Evolutionary conservation across 345 rosid species (phyloP), one percentile per base, ranked within the genome.

Genomic region (Turritis glabra): DNA sequence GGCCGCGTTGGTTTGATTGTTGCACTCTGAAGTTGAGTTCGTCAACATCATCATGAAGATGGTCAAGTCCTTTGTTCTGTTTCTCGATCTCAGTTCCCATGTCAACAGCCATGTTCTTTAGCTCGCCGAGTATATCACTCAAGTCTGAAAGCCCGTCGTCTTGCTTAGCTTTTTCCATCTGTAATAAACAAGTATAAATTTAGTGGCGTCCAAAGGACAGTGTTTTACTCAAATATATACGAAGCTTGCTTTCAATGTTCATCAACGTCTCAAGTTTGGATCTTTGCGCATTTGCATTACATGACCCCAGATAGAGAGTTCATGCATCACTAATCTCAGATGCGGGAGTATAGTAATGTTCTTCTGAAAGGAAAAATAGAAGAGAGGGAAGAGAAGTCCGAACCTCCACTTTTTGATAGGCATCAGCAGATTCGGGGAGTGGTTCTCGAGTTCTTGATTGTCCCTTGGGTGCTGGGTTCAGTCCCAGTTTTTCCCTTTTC

Each of bases 71-170:
- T 77, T 89, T 81, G 75, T 80, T 87, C 66, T 86, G 91, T 86
- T 96, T 80, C 38, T 84, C 98, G 59, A 95, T 83, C 82, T 95
- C 99, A 14, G 85, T 78, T 57, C 97, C 97, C 96, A 95, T 92
- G 75, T 90, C 99, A 40, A 85, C 71, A 3, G 99, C 99, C 98
- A 95, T 95, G 69, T 51, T 71, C 86, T 90, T 92, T 67, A 95
- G 79, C 38, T 95, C 96, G 8, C 96, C 98, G 18, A 95, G 66
- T 12, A 95, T 47, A 77, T 83, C 77, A 64, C 99, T 92, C 78
- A 96, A 77, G 67, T 90, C 96, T 23, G 93, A 84, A 21, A 96
- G 84, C 41, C 82, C 88, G 67, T 92, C 97, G 48, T 95, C 98
- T 81, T 92, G 99, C 86, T 92, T 92, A 17, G 83, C 82, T 52